A percentile compares a stretch with the other conserved stretches of the same genome.
phyloP scores from a whole-genome alignment of 1,284 basidiomycete species.

The Ceratobasidium sp. region DNA sequence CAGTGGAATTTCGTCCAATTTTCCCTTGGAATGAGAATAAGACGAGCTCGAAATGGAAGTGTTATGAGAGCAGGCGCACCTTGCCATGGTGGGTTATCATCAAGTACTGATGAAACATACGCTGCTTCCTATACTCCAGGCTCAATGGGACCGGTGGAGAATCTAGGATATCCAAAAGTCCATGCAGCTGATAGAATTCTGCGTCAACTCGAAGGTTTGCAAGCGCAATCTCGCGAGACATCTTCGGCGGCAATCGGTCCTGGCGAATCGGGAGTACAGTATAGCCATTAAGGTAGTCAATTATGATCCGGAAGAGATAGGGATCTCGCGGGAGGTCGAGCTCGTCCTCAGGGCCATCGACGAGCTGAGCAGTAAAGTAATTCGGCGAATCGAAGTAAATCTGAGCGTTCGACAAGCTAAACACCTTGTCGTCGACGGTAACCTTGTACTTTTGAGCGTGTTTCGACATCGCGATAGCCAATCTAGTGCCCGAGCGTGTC shows the following conservation, averaged over 20 bases:
- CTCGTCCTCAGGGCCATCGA: constrained; percentile 26
- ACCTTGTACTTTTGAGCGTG: constrained; percentile 24
- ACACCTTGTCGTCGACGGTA: constrained; percentile 23
- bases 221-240: constrained; percentile 20
- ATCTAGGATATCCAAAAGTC: constrained; percentile 28
- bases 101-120: constrained; percentile 37
- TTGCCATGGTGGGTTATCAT: constrained; percentile 38
- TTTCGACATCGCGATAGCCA: constrained; percentile 9
- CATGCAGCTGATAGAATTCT: constrained; percentile 31
- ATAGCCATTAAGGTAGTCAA: constrained; percentile 40
- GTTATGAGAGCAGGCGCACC: background rate
- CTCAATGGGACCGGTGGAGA: constrained; percentile 30
- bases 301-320: constrained; percentile 31
- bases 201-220: constrained; percentile 31
- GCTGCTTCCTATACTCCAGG: constrained; percentile 30
- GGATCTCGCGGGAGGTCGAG: constrained; percentile 36
- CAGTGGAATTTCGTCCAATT: constrained; percentile 19
- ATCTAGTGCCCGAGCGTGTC: background rate
- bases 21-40: constrained; percentile 1
- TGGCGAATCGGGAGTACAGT: constrained; percentile 22
- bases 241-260: constrained; percentile 30
- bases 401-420: constrained; percentile 34
- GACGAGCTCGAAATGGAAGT: background rate
- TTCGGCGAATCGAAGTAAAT: constrained; percentile 40
- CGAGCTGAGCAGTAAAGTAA: constrained; percentile 36